Conservation (phyloP, 2,329 filamentous ascomycete species). For the Phyllosticta paracitricarpa region DNA sequence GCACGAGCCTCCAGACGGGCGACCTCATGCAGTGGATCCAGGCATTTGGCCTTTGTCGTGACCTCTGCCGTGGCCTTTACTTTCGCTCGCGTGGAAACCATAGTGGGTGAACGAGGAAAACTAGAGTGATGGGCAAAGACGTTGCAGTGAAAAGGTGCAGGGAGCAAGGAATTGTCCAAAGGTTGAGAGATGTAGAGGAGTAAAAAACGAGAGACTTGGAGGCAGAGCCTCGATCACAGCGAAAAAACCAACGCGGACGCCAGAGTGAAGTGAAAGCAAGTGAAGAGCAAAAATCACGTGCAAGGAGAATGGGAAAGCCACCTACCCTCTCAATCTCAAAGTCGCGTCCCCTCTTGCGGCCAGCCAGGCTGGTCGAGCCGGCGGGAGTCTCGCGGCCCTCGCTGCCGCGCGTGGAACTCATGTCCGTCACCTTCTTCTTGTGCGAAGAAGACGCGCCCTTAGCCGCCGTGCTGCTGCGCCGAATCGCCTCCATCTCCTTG, state of each 20-base stretch:
- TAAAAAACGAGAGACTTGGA: background rate
- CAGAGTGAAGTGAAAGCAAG: slow-evolving; percentile 2
- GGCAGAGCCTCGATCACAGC: background rate
- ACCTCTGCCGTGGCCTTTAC: background rate
- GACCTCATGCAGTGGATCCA: background rate
- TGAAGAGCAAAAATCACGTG: background rate
- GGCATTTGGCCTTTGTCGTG: background rate
- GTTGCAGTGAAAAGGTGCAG: background rate
- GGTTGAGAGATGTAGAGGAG: background rate
- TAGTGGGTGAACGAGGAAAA: background rate
- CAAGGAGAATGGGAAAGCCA: slow-evolving; percentile 8
- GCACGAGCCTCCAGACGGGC: background rate
- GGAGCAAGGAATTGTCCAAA: background rate
- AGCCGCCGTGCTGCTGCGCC: slow-evolving; percentile 28
- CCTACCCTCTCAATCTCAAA: slow-evolving; percentile 72
- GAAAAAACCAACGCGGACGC: background rate
- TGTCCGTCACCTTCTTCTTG: slow-evolving; percentile 46
- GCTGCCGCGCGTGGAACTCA: slow-evolving; percentile 58
- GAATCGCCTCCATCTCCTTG: slow-evolving; percentile 54
- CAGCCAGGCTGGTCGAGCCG: slow-evolving; percentile 50
- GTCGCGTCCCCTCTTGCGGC: slow-evolving; percentile 65
- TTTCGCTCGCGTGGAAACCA: background rate
- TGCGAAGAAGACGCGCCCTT: slow-evolving; percentile 33
- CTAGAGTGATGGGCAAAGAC: background rate
- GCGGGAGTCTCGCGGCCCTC: slow-evolving; percentile 62